These are phyloP conservation scores for Xanthoconium stramineum DNA, from an alignment of 768 basidiomycete genomes.

Conservation along the genomic window DNA sequence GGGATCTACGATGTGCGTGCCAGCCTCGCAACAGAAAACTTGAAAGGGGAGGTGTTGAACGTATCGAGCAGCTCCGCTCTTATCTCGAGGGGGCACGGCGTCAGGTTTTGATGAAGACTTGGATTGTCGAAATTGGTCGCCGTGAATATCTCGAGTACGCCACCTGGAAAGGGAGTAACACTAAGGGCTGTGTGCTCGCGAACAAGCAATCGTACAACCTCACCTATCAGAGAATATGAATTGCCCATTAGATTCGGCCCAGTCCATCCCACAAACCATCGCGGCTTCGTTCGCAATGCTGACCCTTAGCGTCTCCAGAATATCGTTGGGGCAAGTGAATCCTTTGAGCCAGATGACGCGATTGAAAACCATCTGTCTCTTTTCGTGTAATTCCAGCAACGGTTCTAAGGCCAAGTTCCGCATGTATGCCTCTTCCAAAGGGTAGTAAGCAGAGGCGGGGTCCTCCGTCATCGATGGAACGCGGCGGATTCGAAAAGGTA, in stretches of 20 bases:
- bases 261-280: constrained; percentile 99
- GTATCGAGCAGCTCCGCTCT: constrained; percentile 76
- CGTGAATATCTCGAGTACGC: constrained; percentile 96
- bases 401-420: constrained; percentile 93
- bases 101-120: constrained; percentile 89
- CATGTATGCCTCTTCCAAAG: constrained; percentile 91
- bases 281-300: constrained; percentile 89
- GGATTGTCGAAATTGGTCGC: constrained; percentile 96
- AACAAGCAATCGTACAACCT: constrained; percentile 18
- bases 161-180: constrained; percentile 50
- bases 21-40: constrained; percentile 98
- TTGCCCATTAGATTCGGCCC: constrained; percentile 96
- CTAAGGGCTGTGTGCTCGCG: not conserved
- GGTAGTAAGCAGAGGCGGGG: constrained; percentile 88
- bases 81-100: constrained; percentile 90
- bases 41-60: constrained; percentile 94
- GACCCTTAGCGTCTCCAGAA: constrained; percentile 91
- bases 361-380: constrained; percentile 77
- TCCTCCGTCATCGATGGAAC: constrained; percentile 92
- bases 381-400: constrained; percentile 73
- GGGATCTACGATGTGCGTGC: constrained; percentile 96
- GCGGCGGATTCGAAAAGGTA: constrained; percentile 90
- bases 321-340: constrained; percentile 98
- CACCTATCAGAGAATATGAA: constrained; percentile 98
- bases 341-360: constrained; percentile 98